Percentiles rank a stretch among this genome's conserved stretches.
These are phyloP conservation scores for Colletotrichum spaethianum DNA, from an alignment of 2,329 filamentous ascomycete genomes.

Conservation along the genomic window DNA sequence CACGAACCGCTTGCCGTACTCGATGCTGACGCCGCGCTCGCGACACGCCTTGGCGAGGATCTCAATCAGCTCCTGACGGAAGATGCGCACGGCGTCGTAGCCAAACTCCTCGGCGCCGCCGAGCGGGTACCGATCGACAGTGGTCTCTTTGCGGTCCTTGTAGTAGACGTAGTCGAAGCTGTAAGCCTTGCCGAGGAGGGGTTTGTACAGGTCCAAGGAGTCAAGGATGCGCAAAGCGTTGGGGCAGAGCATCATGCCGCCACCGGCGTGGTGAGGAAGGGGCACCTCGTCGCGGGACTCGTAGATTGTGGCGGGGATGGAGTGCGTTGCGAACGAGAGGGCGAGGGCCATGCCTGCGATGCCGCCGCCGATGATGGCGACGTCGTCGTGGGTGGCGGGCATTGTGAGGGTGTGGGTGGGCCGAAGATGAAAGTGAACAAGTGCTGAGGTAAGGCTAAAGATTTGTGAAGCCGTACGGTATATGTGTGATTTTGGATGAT, in stretches of 20 bases:
- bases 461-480: neutral
- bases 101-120: constrained; percentile 63
- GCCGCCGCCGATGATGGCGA: constrained; percentile 38
- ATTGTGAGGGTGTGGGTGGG: neutral
- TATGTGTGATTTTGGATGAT: neutral
- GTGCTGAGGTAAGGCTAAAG: neutral
- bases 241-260: constrained; percentile 72
- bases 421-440: neutral
- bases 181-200: constrained; percentile 60
- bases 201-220: constrained; percentile 61
- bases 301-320: constrained; percentile 66
- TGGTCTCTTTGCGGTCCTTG: constrained; percentile 51
- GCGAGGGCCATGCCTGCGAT: constrained; percentile 56
- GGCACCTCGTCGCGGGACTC: constrained; percentile 58
- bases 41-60: constrained; percentile 53
- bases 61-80: constrained; percentile 62
- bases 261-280: constrained; percentile 61
- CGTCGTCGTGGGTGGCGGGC: constrained; percentile 1
- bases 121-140: constrained; percentile 62
- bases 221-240: constrained; percentile 71
- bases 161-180: constrained; percentile 67
- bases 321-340: constrained; percentile 65
- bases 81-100: constrained; percentile 68
- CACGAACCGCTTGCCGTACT: constrained; percentile 60
- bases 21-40: constrained; percentile 53